These are phyloP conservation scores for Sclerotinia trifoliorum DNA, from an alignment of 2,329 filamentous ascomycete genomes.

Conservation along the genomic window DNA sequence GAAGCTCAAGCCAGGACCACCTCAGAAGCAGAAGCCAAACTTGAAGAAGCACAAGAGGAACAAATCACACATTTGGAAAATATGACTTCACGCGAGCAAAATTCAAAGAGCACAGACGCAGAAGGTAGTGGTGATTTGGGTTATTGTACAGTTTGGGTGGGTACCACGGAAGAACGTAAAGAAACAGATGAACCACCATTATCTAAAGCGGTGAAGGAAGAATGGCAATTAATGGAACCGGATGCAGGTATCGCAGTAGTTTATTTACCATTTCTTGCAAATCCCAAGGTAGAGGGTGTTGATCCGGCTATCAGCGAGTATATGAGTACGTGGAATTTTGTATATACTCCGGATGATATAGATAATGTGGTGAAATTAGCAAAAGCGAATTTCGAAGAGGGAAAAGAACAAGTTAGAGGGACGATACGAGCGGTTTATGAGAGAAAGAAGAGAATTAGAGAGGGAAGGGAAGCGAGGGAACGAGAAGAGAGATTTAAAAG, in stretches of 20 bases:
- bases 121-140: conserved; percentile 63
- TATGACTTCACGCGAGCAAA: conserved; percentile 32
- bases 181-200: conserved; percentile 46
- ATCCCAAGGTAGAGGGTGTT: conserved; percentile 75
- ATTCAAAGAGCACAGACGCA: conserved; percentile 33
- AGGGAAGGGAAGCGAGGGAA: conserved; percentile 50
- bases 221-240: conserved; percentile 70
- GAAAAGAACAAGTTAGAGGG: conserved; percentile 71
- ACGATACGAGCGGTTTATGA: conserved; percentile 90
- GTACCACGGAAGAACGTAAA: conserved; percentile 72
- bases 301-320: conserved; percentile 82
- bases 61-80: conserved; percentile 43
- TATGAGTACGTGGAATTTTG: conserved; percentile 96
- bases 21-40: conserved; percentile 60
- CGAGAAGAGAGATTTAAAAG: conserved; percentile 47
- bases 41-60: conserved; percentile 58
- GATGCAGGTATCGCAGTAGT: conserved; percentile 84
- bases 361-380: conserved; percentile 81
- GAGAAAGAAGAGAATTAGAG: conserved; percentile 72
- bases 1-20: conserved; percentile 58
- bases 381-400: conserved; percentile 81
- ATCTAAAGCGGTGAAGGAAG: conserved; percentile 52
- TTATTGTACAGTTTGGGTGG: conserved; percentile 95
- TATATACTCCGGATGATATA: conserved; percentile 88
- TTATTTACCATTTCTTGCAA: conserved; percentile 86